Conservation (phyloP, 1,139 yeast genomes). For the Debaryomyces fabryi region DNA sequence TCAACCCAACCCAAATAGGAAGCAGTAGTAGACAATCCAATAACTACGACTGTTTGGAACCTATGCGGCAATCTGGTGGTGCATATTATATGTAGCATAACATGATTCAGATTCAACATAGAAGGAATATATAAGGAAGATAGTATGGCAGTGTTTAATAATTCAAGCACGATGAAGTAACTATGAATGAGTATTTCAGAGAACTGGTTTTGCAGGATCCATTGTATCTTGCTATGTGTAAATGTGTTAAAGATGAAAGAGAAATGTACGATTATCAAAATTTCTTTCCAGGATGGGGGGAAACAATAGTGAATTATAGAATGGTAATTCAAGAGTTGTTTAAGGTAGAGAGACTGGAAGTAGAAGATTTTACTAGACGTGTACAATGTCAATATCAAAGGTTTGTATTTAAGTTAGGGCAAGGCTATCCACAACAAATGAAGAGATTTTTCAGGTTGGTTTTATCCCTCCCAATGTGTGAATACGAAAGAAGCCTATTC, state of each 20-base stretch:
- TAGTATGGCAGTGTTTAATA: no score
- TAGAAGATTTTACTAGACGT: no score
- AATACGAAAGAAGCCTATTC: not conserved
- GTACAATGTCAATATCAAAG: no score
- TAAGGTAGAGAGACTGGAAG: not conserved
- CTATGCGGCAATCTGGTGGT: no score
- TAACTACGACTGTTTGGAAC: not conserved
- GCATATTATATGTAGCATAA: no score
- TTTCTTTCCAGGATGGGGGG: not conserved
- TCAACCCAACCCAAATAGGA: not conserved
- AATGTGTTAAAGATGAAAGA: not conserved
- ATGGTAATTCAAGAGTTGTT: not conserved
- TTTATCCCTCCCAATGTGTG: not conserved
- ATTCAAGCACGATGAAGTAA: not conserved
- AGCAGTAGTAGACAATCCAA: not conserved
- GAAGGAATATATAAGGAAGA: no score
- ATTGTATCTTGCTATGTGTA: not conserved
- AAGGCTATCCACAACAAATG: not conserved
- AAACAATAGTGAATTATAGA: not conserved
- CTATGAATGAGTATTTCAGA: not conserved
- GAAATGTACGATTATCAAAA: conserved; percentile 10
- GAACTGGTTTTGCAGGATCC: not conserved
- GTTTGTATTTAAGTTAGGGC: not conserved
- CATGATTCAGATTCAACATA: no score
- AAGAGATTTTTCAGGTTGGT: not conserved